These are phyloP conservation scores for Flaveria floridana DNA, from an alignment of 140 eudicot genomes.

Conservation along the genomic window DNA sequence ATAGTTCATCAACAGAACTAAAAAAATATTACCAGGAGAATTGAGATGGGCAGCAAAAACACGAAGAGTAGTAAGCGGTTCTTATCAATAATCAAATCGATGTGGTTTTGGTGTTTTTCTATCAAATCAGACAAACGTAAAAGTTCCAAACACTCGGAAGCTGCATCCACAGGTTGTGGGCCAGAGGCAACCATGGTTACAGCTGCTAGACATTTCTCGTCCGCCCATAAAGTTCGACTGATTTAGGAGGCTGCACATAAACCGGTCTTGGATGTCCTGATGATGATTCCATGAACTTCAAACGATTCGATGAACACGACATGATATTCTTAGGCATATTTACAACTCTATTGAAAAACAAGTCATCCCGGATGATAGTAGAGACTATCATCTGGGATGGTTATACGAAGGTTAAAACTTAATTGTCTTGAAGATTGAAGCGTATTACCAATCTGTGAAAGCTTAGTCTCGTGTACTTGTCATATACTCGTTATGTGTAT, in stretches of 20 bases:
- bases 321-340: background rate
- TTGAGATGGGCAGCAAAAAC: constrained; percentile 37
- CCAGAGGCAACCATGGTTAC: constrained; percentile 50
- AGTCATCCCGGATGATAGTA: background rate
- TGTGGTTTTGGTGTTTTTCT: constrained; percentile 25
- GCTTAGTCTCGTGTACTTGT: background rate
- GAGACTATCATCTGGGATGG: background rate
- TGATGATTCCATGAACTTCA: background rate
- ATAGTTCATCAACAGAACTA: background rate
- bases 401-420: background rate
- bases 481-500: background rate
- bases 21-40: background rate
- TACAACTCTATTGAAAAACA: background rate
- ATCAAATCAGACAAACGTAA: background rate
- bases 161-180: constrained; percentile 10
- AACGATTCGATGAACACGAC: background rate
- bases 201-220: constrained; percentile 51
- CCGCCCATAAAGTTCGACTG: constrained; percentile 43
- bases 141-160: constrained; percentile 8
- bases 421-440: background rate
- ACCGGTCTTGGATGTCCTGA: background rate
- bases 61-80: constrained; percentile 11
- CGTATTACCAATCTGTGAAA: background rate
- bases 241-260: background rate
- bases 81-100: constrained; percentile 20